Percentiles rank a stretch among this genome's conserved stretches.
phyloP scores from a whole-genome alignment of 192 early-diverging fungal species.

The Linnemannia zychae region DNA sequence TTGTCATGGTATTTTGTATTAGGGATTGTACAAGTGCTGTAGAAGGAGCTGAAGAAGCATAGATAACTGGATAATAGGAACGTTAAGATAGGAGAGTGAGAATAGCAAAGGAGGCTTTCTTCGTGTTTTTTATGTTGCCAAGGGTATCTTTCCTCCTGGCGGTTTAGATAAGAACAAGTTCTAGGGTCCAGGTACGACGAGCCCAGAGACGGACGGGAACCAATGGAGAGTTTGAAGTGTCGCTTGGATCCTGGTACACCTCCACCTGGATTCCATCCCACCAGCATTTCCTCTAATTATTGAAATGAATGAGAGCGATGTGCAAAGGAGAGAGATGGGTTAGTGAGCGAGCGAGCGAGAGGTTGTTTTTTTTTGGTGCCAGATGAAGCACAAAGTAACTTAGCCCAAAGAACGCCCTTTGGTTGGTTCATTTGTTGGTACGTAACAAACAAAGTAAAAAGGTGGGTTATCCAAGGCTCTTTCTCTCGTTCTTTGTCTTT shows the following conservation, averaged over 20 bases:
- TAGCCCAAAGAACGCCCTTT: background rate
- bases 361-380: background rate
- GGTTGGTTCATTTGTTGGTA: background rate
- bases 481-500: background rate
- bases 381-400: background rate
- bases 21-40: no score
- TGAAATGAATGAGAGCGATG: background rate
- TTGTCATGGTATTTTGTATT: no score
- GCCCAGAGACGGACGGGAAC: conserved; percentile 79
- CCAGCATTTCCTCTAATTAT: conserved; percentile 79
- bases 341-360: background rate
- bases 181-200: conserved; percentile 83
- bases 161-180: conserved; percentile 74
- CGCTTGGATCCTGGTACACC: conserved; percentile 42
- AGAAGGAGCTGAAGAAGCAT: no score
- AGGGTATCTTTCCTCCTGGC: background rate
- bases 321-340: background rate
- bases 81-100: no score
- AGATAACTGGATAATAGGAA: no score
- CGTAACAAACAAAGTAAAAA: conserved; percentile 1
- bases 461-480: background rate
- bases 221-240: conserved; percentile 38
- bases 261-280: conserved; percentile 83
- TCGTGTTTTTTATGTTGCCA: no score
- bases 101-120: no score